Evolutionary conservation across 2,329 filamentous ascomycete genomes (phyloP).

Genomic region (Arthroderma uncinatum): DNA sequence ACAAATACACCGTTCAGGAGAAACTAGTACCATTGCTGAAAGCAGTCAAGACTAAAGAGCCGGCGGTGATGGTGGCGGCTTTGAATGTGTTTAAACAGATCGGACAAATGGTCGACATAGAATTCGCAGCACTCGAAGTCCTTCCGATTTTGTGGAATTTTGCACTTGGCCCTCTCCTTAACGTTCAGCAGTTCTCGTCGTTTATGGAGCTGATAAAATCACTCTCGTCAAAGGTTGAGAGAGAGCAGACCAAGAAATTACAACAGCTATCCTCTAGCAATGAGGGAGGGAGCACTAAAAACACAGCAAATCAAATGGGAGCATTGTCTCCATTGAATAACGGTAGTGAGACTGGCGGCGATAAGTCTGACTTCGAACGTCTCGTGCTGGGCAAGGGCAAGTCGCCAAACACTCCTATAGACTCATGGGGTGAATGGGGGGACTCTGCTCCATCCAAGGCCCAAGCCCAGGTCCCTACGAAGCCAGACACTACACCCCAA

Average conservation of each 20-base stretch:
- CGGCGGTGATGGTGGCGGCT: conserved; percentile 91
- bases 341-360: conserved; percentile 40
- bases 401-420: conserved; percentile 26
- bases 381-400: conserved; percentile 66
- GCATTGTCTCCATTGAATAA: conserved; percentile 18
- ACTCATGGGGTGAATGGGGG: conserved; percentile 26
- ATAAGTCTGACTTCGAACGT: conserved; percentile 72
- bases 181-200: conserved; percentile 73
- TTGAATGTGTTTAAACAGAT: conserved; percentile 76
- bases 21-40: conserved; percentile 86
- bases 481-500: conserved; percentile 24
- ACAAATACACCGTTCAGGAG: conserved; percentile 97
- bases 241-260: conserved; percentile 78
- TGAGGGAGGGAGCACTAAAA: conserved; percentile 35
- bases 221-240: conserved; percentile 68
- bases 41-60: conserved; percentile 94
- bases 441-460: conserved; percentile 22
- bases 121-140: conserved; percentile 85
- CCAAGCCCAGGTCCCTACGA: background rate
- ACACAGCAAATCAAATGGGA: conserved; percentile 20
- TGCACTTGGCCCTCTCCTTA: conserved; percentile 77
- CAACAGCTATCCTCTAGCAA: conserved; percentile 63
- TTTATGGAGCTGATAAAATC: conserved; percentile 85
- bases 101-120: conserved; percentile 68
- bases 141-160: conserved; percentile 85